Percentiles rank a stretch among this genome's conserved stretches.
These are phyloP conservation scores for Davidsoniella australis DNA, from an alignment of 2,329 filamentous ascomycete species.

Conservation along the genomic window DNA sequence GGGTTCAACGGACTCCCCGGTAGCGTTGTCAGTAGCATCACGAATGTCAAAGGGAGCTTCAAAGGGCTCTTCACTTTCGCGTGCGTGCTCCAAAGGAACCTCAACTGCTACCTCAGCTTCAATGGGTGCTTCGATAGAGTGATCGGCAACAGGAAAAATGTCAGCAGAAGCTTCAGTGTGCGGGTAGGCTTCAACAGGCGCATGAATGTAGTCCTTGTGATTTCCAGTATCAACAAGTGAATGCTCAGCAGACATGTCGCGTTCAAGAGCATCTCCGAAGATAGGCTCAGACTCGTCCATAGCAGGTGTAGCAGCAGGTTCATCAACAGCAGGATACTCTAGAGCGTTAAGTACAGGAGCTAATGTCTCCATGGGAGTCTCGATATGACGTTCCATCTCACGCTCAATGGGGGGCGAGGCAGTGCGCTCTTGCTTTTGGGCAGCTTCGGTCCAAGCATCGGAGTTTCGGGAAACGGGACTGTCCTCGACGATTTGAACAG, in stretches of 20 bases:
- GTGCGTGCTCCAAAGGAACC: background rate
- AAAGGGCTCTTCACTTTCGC: background rate
- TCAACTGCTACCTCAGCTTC: background rate
- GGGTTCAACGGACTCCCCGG: background rate
- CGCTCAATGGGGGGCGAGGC: background rate
- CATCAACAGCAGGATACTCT: no score
- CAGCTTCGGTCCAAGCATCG: background rate
- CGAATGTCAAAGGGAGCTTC: background rate
- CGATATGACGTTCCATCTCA: background rate
- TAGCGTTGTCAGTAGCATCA: background rate
- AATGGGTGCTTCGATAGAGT: background rate
- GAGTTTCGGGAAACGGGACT: no score
- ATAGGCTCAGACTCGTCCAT: no score
- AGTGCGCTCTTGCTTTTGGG: no score
- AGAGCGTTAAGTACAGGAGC: no score
- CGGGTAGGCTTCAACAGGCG: no score
- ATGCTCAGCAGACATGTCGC: no score
- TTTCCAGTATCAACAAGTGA: no score
- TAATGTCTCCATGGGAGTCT: no score
- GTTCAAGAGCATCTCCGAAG: no score
- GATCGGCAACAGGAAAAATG: background rate
- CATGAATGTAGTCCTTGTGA: no score
- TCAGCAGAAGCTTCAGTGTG: background rate
- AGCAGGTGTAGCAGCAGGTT: no score
- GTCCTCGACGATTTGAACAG: background rate